Base-by-base conservation (phyloP, 176 grass and related monocot genomes). In the Microstegium vimineum region DNA sequence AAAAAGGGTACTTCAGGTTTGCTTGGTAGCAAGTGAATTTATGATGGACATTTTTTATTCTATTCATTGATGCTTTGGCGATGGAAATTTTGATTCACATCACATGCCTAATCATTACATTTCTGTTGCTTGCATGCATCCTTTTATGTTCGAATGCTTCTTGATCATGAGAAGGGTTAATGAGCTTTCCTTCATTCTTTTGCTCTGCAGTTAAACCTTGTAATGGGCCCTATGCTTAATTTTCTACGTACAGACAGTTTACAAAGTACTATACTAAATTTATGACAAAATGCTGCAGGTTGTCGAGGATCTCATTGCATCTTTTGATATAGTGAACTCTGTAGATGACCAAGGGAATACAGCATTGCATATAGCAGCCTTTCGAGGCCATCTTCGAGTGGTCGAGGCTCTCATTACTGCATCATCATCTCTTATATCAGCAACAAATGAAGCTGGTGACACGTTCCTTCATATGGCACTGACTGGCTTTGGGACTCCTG, bases 391-490 rank as follows among this genome's bases (percentile, higher is more conserved):
- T 56, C 73, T 93, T 45, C 32, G 31, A 0, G 88, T 94, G 71
- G 78, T 93, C 7, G 67, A 93, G 72, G 83, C 82, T 73, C 79
- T 98, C n/a, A 28, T 94, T 13, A 28, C 38, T 32, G 87, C 83
- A 64, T 94, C 86, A 2, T 59, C 88, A 22, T 83, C 86, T 61
- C 73, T 90, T 18, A 43, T 89, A 59, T 73, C 74, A 37, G 86
- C 80, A 61, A 78, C 26, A 56, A 98, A 98, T 57, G 86, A 93
- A 77, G 82, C 82, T 66, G 90, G 95, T 0, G 88, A 94, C 68
- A 93, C 90, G 1, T 94, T 98, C 75, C 88, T 98, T 81, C 95
- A 98, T 74, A 93, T 91, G 92, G 92, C 86, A 34, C 61, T 94
- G 73, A 83, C 92, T 49, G 82, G 95, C 23, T 98, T 98, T 65